Evolutionary conservation across 2,329 filamentous ascomycete species (phyloP).

Genomic region (Cryoendolithus antarcticus): DNA sequence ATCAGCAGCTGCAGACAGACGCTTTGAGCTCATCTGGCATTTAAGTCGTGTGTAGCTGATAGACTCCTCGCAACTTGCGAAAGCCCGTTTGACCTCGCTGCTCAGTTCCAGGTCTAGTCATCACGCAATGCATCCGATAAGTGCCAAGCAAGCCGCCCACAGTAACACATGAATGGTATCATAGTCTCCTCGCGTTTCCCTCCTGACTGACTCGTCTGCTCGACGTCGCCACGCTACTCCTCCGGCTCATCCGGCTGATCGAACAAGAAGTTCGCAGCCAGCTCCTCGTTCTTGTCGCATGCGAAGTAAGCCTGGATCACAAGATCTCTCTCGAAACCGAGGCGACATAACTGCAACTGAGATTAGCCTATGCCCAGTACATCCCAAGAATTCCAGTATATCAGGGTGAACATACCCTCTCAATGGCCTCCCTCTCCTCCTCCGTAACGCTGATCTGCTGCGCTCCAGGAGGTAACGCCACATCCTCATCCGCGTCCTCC

Average conservation of each 20-base stretch:
- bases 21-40: no score
- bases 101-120: no score
- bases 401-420: slow-evolving; percentile 53
- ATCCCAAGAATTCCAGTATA: not conserved
- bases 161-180: no score
- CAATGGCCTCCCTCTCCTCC: slow-evolving; percentile 93
- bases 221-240: slow-evolving; percentile 9
- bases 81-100: no score
- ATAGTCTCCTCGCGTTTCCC: no score
- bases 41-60: no score
- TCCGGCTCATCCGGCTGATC: slow-evolving; percentile 74
- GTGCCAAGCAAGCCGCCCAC: no score
- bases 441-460: slow-evolving; percentile 86
- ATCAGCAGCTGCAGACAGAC: no score
- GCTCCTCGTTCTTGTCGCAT: slow-evolving; percentile 98
- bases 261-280: slow-evolving; percentile 95
- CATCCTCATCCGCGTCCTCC: slow-evolving; percentile 73
- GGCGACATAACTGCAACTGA: slow-evolving; percentile 59
- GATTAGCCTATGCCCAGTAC: slow-evolving; percentile 2
- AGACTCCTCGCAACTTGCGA: no score
- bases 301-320: slow-evolving; percentile 98
- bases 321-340: slow-evolving; percentile 84
- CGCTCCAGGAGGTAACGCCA: slow-evolving; percentile 71
- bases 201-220: no score
- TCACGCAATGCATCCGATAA: no score